Conservation (phyloP, 108 stramenopile species). For the Nitzschia sp. region DNA sequence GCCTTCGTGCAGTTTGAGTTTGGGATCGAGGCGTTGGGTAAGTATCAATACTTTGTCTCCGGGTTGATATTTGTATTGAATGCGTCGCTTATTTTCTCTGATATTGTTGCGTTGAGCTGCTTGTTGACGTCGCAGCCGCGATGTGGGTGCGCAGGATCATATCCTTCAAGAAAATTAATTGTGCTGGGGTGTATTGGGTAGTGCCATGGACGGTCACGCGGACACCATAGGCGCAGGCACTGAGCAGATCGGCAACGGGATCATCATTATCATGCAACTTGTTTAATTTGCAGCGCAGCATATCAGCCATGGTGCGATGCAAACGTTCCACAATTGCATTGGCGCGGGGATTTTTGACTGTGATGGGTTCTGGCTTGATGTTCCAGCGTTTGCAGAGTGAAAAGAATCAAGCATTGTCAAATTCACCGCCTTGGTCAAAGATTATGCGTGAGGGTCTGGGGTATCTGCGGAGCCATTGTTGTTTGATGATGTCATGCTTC, state of each 20-base stretch:
- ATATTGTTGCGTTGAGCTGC: too few relatives aligned
- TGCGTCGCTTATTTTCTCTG: too few relatives aligned
- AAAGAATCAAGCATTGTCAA: conserved; percentile 29
- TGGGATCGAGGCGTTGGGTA: neutral
- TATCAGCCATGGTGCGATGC: conserved; percentile 28
- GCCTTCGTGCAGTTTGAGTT: neutral
- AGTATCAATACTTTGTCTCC: neutral
- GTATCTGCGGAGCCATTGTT: conserved; percentile 19
- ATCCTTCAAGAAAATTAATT: conserved; percentile 29
- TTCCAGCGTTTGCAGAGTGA: conserved; percentile 29
- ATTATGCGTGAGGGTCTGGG: conserved; percentile 40
- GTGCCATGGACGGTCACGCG: too few relatives aligned
- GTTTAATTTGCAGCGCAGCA: conserved; percentile 13
- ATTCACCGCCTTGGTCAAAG: too few relatives aligned
- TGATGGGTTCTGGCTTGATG: conserved; percentile 24
- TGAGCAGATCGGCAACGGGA: neutral
- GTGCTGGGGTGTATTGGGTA: conserved; percentile 23
- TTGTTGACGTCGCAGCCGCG: neutral
- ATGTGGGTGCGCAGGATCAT: conserved; percentile 18
- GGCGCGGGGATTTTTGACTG: conserved; percentile 45
- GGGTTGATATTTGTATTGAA: neutral
- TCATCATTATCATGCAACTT: neutral
- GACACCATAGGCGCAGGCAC: neutral
- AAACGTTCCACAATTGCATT: conserved; percentile 41
- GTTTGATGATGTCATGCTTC: too few relatives aligned